Evolutionary conservation across 2,329 filamentous ascomycete species (phyloP).

Genomic region (Colletotrichum navitas): DNA sequence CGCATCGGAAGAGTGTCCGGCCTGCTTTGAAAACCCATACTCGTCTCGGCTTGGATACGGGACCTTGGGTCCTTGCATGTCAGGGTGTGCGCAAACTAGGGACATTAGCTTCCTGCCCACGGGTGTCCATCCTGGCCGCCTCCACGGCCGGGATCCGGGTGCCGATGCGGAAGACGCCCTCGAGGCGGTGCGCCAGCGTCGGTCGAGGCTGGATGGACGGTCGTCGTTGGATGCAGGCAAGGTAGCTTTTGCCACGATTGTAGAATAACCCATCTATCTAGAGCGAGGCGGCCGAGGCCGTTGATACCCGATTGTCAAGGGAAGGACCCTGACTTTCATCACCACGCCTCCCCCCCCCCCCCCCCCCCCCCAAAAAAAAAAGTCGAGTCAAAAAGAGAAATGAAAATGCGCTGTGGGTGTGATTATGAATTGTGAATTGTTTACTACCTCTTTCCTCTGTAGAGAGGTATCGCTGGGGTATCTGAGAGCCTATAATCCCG

Average conservation of each 20-base stretch:
- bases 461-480: conserved; percentile 27
- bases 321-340: conserved; percentile 10
- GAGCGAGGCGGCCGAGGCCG: conserved; percentile 17
- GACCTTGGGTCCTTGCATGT: background rate
- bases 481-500: conserved; percentile 36
- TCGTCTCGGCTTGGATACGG: background rate
- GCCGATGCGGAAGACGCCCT: background rate
- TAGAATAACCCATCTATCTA: background rate
- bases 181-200: background rate
- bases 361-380: too few species aligned
- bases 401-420: background rate
- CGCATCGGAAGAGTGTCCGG: background rate
- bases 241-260: background rate
- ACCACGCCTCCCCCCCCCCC: too few species aligned
- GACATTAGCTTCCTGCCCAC: background rate
- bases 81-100: background rate
- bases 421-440: conserved; percentile 5
- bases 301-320: conserved; percentile 36
- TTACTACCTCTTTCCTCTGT: background rate
- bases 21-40: background rate
- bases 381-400: background rate
- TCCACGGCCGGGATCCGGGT: background rate
- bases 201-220: background rate
- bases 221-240: too few species aligned
- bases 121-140: background rate